Base-by-base conservation (phyloP, 805 yeast species). In the Saccharomycopsis oosterbeekiorum region DNA sequence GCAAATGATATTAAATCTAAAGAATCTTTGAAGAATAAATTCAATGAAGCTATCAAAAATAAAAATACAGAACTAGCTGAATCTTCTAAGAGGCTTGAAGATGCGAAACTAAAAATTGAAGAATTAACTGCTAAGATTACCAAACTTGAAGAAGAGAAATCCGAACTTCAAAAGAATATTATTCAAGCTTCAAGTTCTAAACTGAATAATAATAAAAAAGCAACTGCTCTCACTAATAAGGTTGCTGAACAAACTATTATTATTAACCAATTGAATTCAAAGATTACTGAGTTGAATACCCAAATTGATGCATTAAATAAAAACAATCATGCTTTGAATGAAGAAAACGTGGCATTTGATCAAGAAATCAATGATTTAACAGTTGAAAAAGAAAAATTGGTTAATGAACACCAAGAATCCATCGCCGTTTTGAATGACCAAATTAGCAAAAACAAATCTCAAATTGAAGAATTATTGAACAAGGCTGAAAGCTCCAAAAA, bases 291-390 rank as follows among this genome's bases (percentile, higher is more conserved):
- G 4, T 56, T 60, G 24, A 59, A 42, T 24, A 54, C 60, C 37
- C 19, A 62, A 61, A 67, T 64, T 67, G 68, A 65, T 71, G 68
- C 76, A 76, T 1, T 71, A 72, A 67, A 75, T 75, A 56, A 70
- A 71, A 41, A 69, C 70, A 58, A 68, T 69, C 8, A 74, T 41
- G 74, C 71, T 5, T 70, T 84, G 51, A 80, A 71, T 55, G 62
- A 67, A 6, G 73, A 77, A 62, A 64, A 55, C 11, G 41, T 37
- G 47, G 26, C 34, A 26, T 61, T 56, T 14, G 60, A 59, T 24
- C 57, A 56, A 42, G 64, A 65, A 37, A 34, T 36, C 53, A 37
- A 36, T 21, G 50, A 37, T 17, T 39, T 55, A 24, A 36, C 57
- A 60, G 62, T 58, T 67, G 69, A 29, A 65, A 64, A 43, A n/a